Evolutionary conservation across 1,139 yeast species (phyloP), one percentile per base, ranked within the genome.

Genomic region (Saccharomyces hybrid): DNA sequence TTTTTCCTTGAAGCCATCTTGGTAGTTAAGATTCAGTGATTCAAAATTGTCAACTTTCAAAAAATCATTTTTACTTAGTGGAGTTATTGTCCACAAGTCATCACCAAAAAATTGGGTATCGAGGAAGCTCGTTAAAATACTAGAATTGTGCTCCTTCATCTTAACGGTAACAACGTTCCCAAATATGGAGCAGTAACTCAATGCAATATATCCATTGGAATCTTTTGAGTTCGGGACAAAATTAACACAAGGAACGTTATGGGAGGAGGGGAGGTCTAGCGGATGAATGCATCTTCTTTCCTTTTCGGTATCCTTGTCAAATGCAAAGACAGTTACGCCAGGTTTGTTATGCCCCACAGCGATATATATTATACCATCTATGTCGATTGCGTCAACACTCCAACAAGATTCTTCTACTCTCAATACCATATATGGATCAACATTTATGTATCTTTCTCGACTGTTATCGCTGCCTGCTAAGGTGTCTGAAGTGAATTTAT

Each of bases 331-430:
- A 14, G 60, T 52, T 3, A 65, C 57, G 12, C 61, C 66, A 2
- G 64, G 66, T 2, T 56, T 57, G 52, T 63, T 63, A 54, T 61
- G 65, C 2, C 67, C 67, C 5, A 56, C 57, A 2, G 67, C 68
- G 27, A 65, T 51, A 44, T 56, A 55, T 4, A 58, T 51, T 2
- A 50, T 28, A 12, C 47, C 31, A 6, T 46, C 51, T 2, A 38
- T 49, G 16, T 55, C 57, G 41, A 54, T 50, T 27, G 58, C 56
- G 52, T 65, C 68, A 8, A 64, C 54, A 57, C 67, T 62, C 67
- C 67, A 64, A 34, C 62, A 63, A 42, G 65, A 59, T 9, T 56
- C 60, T 5, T 54, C 50, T 2, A 55, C 56, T 44, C 55, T 51
- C 8, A 64, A 49, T 2, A 62, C 54, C 32, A 55, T 52, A 8